Percentiles rank a stretch among this genome's conserved stretches.
These are phyloP conservation scores for Populus hybrid DNA, from an alignment of 441 rosid genomes.

Conservation along the genomic window DNA sequence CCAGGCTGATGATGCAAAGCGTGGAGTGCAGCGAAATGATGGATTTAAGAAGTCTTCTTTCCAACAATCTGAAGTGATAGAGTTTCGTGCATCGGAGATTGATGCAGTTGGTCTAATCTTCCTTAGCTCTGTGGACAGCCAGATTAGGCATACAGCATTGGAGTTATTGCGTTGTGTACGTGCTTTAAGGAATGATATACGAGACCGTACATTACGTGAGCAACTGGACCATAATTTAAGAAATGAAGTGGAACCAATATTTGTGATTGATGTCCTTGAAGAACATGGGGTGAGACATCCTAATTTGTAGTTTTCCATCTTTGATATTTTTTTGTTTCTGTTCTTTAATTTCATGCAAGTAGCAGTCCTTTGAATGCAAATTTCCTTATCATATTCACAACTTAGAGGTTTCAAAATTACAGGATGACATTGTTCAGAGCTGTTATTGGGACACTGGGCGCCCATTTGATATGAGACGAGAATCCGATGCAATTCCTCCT, in stretches of 20 bases:
- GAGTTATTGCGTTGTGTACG: constrained; percentile 98
- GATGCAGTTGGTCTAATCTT: constrained; percentile 99
- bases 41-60: constrained; percentile 76
- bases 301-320: constrained; percentile 5
- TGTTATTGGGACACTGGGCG: constrained; percentile 97
- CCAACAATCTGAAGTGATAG: constrained; percentile 71
- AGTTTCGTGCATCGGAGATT: constrained; percentile 86
- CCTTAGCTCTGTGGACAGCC: constrained; percentile 97
- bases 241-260: constrained; percentile 86
- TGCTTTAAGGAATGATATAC: constrained; percentile 88
- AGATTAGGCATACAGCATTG: constrained; percentile 94
- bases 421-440: constrained; percentile 99
- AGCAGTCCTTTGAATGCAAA: constrained; percentile 9
- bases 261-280: constrained; percentile 92
- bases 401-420: constrained; percentile 23
- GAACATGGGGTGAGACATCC: constrained; percentile 86
- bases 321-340: constrained; percentile 10
- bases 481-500: constrained; percentile 88
- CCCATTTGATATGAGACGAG: constrained; percentile 91
- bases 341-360: constrained; percentile 16
- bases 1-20: constrained; percentile 48
- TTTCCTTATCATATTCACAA: constrained; percentile 19
- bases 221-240: constrained; percentile 63
- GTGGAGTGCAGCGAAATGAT: constrained; percentile 44
- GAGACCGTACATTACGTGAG: constrained; percentile 54